A percentile compares a stretch with the other conserved stretches of the same genome.
Conservation (phyloP, 805 yeast species). For the Saccharomycopsis sp. region DNA sequence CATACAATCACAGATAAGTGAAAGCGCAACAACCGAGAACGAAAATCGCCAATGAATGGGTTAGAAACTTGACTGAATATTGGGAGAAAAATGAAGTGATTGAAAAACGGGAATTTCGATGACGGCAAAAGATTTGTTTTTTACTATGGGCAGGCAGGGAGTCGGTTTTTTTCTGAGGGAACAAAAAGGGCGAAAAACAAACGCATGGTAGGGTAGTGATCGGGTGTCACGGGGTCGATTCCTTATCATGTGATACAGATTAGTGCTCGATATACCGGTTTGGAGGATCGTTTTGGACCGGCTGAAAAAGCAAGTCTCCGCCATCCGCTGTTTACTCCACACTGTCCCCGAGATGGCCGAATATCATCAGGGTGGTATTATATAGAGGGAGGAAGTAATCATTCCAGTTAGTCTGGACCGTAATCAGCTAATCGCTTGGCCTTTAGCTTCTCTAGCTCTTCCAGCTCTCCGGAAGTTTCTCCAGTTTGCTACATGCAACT, state of each 20-base stretch:
- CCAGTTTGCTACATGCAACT: too few relatives aligned
- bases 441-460: too few relatives aligned
- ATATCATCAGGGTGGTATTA: too few relatives aligned
- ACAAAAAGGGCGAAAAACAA: neutral
- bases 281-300: neutral
- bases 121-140: neutral
- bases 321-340: neutral
- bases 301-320: neutral
- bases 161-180: neutral
- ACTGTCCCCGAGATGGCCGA: neutral
- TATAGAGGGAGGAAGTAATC: too few relatives aligned
- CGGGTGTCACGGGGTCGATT: too few relatives aligned
- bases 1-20: neutral
- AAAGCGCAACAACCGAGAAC: neutral
- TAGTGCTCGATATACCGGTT: neutral
- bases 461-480: too few relatives aligned
- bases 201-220: too few relatives aligned
- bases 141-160: neutral
- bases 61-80: neutral
- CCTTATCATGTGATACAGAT: too few relatives aligned
- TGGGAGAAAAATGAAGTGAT: neutral
- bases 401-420: too few relatives aligned
- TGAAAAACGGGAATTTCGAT: neutral
- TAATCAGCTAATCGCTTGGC: too few relatives aligned
- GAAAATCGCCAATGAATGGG: neutral